phyloP scores from a whole-genome alignment of 2,329 filamentous ascomycete species.

The Davidsoniella virescens region DNA sequence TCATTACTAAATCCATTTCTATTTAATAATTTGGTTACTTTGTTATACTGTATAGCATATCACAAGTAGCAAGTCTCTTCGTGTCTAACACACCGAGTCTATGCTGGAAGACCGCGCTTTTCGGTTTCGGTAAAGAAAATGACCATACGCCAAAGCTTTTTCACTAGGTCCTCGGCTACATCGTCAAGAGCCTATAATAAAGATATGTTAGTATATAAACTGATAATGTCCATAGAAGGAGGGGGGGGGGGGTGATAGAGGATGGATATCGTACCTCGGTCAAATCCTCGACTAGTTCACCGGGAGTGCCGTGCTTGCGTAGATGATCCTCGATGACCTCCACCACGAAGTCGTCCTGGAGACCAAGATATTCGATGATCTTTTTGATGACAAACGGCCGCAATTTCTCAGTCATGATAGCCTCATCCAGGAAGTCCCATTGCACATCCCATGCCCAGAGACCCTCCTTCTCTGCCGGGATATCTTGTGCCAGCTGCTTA shows the following conservation, averaged over 20 bases:
- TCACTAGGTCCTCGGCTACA: conserved; percentile 82
- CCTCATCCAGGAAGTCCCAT: conserved; percentile 80
- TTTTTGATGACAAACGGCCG: conserved; percentile 96
- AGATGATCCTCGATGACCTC: conserved; percentile 84
- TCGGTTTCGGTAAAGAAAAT: conserved; percentile 96
- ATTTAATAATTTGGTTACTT: too few species aligned
- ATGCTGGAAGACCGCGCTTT: conserved; percentile 68
- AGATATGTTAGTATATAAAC: not conserved
- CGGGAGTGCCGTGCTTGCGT: conserved; percentile 55
- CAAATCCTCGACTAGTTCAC: conserved; percentile 67
- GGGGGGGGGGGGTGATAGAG: not conserved
- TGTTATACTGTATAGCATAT: too few species aligned
- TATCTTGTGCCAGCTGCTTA: conserved; percentile 69
- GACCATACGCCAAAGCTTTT: conserved; percentile 96
- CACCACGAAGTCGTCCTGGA: conserved; percentile 90
- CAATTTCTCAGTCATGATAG: conserved; percentile 68
- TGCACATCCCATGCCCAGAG: conserved; percentile 87
- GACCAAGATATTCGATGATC: conserved; percentile 87
- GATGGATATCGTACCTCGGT: conserved; percentile 48
- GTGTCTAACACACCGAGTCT: conserved; percentile 13
- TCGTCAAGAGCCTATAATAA: conserved; percentile 63
- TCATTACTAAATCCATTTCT: too few species aligned
- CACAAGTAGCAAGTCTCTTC: too few species aligned
- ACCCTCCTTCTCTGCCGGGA: conserved; percentile 70
- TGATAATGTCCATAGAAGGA: too few species aligned